These are phyloP conservation scores for Marchantia paleacea DNA, from an alignment of 225 moss, liverwort and hornwort genomes.

Conservation along the genomic window DNA sequence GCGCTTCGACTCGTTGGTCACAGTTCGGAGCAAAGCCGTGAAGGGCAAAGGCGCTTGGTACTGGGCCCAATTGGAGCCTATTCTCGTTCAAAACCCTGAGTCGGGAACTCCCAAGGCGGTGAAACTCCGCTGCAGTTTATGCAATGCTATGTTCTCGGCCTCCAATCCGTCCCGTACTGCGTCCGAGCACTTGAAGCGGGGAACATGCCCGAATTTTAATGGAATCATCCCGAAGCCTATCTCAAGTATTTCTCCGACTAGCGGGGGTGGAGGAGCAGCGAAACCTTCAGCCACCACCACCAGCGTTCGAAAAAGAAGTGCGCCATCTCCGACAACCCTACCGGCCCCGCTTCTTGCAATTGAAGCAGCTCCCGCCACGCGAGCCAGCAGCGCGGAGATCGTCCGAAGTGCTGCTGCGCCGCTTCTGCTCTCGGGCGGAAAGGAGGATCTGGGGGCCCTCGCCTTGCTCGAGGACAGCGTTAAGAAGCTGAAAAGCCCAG, in stretches of 20 bases:
- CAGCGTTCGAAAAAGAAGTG: constrained; percentile 57
- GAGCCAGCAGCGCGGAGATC: constrained; percentile 60
- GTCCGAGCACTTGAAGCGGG: constrained; percentile 84
- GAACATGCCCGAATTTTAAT: constrained; percentile 91
- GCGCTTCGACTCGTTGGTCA: constrained; percentile 81
- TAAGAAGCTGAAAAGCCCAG: constrained; percentile 84
- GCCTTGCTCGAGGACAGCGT: constrained; percentile 77
- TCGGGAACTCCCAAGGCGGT: constrained; percentile 79
- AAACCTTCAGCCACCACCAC: constrained; percentile 23
- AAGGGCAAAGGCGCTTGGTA: constrained; percentile 97
- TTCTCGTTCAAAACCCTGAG: constrained; percentile 71
- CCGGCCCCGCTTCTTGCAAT: constrained; percentile 41
- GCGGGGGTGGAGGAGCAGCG: background rate
- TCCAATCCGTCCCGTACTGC: constrained; percentile 97
- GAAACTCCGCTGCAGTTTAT: constrained; percentile 83
- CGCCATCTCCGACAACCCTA: constrained; percentile 36
- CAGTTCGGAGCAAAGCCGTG: constrained; percentile 88
- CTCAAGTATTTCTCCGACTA: constrained; percentile 43
- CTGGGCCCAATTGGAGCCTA: constrained; percentile 84
- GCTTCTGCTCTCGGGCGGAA: constrained; percentile 72
- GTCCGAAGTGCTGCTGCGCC: constrained; percentile 39
- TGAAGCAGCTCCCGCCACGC: constrained; percentile 43
- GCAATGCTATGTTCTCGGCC: constrained; percentile 96
- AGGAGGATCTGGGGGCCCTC: constrained; percentile 76
- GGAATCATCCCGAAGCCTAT: constrained; percentile 68